Base-by-base conservation (phyloP, 73 alveolate genomes). In the Paramecium tetraurelia region DNA sequence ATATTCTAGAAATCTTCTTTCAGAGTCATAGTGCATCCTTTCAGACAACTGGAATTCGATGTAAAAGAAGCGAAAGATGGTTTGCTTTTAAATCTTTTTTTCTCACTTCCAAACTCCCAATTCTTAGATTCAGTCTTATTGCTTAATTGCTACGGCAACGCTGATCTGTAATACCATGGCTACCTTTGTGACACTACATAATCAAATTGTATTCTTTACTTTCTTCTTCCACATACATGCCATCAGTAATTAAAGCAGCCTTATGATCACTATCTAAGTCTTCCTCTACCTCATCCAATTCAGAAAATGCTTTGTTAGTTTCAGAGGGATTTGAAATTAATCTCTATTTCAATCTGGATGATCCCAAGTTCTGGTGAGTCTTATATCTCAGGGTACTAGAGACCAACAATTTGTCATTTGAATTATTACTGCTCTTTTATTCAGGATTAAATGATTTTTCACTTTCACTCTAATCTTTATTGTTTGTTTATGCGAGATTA, bases 101-200 rank as follows among this genome's bases (percentile, higher is more conserved):
- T 63, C 21, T 63, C 84, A 27, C 84, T 63, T 12, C 84, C 84
- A 27, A 31, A 63, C 5, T 63, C 84, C 69, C 41, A 63, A 63
- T 33, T 63, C 46, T 31, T 31, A 27, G 84, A 31, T 16, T 63
- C 41, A 63, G 84, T 27, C 24, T 63, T 63, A 63, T 63, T 63
- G 14, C 84, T 63, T 6, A 63, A 53, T 53, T 53, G 4, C n/a
- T 53, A 63, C 0, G 84, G 84, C 22, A 63, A 3, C 0, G 84
- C 84, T 31, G 84, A 63, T 63, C 29, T 63, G 31, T 63, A 63
- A 63, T 63, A 63, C 84, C 84, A 63, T 31, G 84, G 84, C 5
- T 63, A 5, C 24, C 84, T 27, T 12, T 31, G 84, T 31, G 50
- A 27, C 84, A 63, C 84, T 63, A 33, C 5, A 53, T 53, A 16